Percentiles rank a stretch among this genome's conserved stretches.
phyloP scores from a whole-genome alignment of 352 stramenopile genomes.

The Albugo candida region DNA sequence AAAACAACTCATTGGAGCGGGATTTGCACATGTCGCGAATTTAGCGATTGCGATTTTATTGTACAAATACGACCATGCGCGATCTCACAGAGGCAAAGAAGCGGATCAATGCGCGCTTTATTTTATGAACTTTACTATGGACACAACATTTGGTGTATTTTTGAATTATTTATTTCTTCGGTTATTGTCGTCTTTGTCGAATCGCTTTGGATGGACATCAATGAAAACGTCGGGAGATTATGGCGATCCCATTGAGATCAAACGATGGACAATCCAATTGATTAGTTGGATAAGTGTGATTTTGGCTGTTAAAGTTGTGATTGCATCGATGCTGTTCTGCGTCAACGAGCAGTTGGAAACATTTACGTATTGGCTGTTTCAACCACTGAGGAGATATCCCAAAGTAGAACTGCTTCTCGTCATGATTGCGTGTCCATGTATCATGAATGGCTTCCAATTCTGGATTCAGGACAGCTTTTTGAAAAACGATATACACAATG shows the following conservation, averaged over 20 bases:
- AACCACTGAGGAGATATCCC: slow-evolving; percentile 37
- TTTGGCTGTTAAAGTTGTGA: slow-evolving; percentile 56
- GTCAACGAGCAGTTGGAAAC: slow-evolving; percentile 41
- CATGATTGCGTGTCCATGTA: slow-evolving; percentile 74
- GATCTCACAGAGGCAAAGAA: slow-evolving; percentile 12
- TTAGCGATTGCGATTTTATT: slow-evolving; percentile 75
- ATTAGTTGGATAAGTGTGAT: slow-evolving; percentile 69
- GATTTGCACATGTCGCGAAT: slow-evolving; percentile 69
- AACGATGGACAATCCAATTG: slow-evolving; percentile 54
- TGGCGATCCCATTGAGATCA: slow-evolving; percentile 35
- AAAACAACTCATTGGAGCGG: slow-evolving; percentile 73
- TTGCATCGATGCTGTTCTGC: slow-evolving; percentile 47
- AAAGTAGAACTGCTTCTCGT: slow-evolving; percentile 60
- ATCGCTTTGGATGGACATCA: slow-evolving; percentile 25
- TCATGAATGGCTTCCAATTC: slow-evolving; percentile 81
- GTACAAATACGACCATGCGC: slow-evolving; percentile 32
- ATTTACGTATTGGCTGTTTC: slow-evolving; percentile 45
- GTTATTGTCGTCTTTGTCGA: neutral
- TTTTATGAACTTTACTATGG: slow-evolving; percentile 79
- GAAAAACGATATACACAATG: slow-evolving; percentile 59
- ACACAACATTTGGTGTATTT: slow-evolving; percentile 69
- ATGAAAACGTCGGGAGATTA: slow-evolving; percentile 60
- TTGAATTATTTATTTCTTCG: slow-evolving; percentile 39
- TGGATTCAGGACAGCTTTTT: slow-evolving; percentile 83
- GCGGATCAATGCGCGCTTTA: slow-evolving; percentile 73